A percentile compares a stretch with the other conserved stretches of the same genome.
Evolutionary conservation across 2,329 filamentous ascomycete species (phyloP).

Genomic region (Fusarium nelsonii): DNA sequence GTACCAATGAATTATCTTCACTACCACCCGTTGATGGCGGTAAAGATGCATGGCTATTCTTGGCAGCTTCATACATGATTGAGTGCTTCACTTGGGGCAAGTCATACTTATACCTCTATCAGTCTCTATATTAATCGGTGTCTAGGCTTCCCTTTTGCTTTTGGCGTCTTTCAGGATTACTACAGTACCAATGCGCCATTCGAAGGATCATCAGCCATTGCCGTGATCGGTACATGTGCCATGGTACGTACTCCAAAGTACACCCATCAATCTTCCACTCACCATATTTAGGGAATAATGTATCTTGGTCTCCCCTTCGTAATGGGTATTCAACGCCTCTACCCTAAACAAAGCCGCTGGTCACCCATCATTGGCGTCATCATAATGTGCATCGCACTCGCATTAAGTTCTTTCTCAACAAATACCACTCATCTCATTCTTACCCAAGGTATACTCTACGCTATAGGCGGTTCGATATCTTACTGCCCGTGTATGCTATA

Average conservation of each 20-base stretch:
- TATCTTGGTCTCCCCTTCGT: conserved; percentile 58
- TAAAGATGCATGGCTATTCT: conserved; percentile 53
- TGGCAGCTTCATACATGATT: conserved; percentile 50
- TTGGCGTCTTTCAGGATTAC: conserved; percentile 78
- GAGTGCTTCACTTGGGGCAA: conserved; percentile 54
- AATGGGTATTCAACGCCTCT: conserved; percentile 42
- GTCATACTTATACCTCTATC: fast-evolving
- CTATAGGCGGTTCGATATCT: conserved; percentile 66
- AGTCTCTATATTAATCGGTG: not conserved
- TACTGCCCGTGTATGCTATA: conserved; percentile 70
- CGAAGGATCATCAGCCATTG: conserved; percentile 64
- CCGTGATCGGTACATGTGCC: conserved; percentile 73
- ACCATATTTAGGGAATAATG: conserved; percentile 60
- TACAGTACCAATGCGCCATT: conserved; percentile 73
- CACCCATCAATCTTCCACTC: not conserved
- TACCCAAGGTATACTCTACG: conserved; percentile 73
- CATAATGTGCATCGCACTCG: conserved; percentile 65
- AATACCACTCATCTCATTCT: conserved; percentile 67
- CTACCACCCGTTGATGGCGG: conserved; percentile 51
- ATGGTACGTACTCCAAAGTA: conserved; percentile 57
- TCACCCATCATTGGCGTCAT: conserved; percentile 60
- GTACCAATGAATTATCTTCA: not conserved
- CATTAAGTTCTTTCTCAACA: conserved; percentile 64
- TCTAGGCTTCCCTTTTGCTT: conserved; percentile 74
- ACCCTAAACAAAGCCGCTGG: conserved; percentile 56